A percentile compares a stretch with the other conserved stretches of the same genome.
Conservation (phyloP, 129 eudicot species). For the Glebionis coronaria region DNA sequence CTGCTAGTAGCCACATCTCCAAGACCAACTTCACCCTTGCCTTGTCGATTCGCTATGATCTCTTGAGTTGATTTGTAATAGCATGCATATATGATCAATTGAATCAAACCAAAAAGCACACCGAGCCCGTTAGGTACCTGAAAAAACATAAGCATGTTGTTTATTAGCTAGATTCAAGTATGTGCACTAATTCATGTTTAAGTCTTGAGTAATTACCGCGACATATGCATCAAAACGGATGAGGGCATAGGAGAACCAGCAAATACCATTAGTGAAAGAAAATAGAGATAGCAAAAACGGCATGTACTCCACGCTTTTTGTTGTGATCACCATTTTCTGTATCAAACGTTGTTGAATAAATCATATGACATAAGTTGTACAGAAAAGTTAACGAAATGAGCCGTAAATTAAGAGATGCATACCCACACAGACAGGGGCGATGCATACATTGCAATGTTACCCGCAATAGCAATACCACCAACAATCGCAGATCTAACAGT, state of each 20-base stretch:
- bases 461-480: slow-evolving; percentile 54
- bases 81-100: slow-evolving; percentile 55
- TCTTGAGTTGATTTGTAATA: slow-evolving; percentile 62
- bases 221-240: slow-evolving; percentile 63
- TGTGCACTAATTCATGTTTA: not conserved
- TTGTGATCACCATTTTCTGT: slow-evolving; percentile 79
- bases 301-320: slow-evolving; percentile 89
- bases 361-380: not conserved
- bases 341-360: not conserved
- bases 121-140: slow-evolving; percentile 84
- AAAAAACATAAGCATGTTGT: not conserved
- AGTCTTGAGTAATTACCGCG: slow-evolving; percentile 30
- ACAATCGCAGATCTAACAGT: slow-evolving; percentile 53
- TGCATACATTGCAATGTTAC: slow-evolving; percentile 74
- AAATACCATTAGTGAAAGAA: slow-evolving; percentile 63
- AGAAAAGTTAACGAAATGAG: too few relatives aligned
- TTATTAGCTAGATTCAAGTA: not conserved
- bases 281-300: slow-evolving; percentile 65
- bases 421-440: slow-evolving; percentile 84
- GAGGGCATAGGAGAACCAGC: slow-evolving; percentile 72
- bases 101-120: slow-evolving; percentile 54
- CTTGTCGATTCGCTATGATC: slow-evolving; percentile 42
- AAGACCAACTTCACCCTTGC: slow-evolving; percentile 36
- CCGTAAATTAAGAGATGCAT: too few relatives aligned
- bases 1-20: not conserved